Evolutionary conservation across 2,329 filamentous ascomycete species (phyloP).

Genomic region (Colletotrichum theobromicola): DNA sequence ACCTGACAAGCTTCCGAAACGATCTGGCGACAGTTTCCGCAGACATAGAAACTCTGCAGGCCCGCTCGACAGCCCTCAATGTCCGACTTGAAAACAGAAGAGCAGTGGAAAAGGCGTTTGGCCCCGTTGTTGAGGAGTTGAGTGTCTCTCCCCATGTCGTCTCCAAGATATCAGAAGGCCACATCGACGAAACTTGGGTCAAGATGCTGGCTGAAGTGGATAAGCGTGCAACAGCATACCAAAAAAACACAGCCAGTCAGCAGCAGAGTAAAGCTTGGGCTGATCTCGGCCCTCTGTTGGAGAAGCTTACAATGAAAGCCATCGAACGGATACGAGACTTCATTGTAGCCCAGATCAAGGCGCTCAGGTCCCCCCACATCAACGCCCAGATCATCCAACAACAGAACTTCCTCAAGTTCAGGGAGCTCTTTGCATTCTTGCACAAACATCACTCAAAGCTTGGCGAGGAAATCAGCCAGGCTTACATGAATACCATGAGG

Average conservation of each 20-base stretch:
- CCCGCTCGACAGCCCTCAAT: constrained; percentile 82
- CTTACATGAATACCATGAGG: constrained; percentile 97
- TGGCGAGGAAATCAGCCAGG: constrained; percentile 87
- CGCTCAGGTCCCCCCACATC: constrained; percentile 90
- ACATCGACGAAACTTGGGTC: constrained; percentile 89
- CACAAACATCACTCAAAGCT: constrained; percentile 82
- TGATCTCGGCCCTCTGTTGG: constrained; percentile 84
- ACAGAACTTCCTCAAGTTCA: constrained; percentile 86
- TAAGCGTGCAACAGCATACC: constrained; percentile 74
- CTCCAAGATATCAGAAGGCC: constrained; percentile 83
- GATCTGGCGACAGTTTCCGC: constrained; percentile 91
- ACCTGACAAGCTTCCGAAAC: constrained; percentile 89
- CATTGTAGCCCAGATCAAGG: constrained; percentile 92
- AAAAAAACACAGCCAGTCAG: constrained; percentile 67
- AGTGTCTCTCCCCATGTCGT: constrained; percentile 86
- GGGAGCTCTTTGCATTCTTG: constrained; percentile 86
- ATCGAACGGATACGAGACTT: constrained; percentile 93
- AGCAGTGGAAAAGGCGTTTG: constrained; percentile 85
- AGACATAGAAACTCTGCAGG: constrained; percentile 93
- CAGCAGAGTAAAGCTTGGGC: constrained; percentile 75
- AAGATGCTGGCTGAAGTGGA: constrained; percentile 85
- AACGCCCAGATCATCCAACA: constrained; percentile 98
- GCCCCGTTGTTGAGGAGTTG: constrained; percentile 89
- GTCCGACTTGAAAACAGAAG: constrained; percentile 87
- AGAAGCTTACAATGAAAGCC: constrained; percentile 83